phyloP scores from a whole-genome alignment of 805 yeast genomes.

The Candida takata region DNA sequence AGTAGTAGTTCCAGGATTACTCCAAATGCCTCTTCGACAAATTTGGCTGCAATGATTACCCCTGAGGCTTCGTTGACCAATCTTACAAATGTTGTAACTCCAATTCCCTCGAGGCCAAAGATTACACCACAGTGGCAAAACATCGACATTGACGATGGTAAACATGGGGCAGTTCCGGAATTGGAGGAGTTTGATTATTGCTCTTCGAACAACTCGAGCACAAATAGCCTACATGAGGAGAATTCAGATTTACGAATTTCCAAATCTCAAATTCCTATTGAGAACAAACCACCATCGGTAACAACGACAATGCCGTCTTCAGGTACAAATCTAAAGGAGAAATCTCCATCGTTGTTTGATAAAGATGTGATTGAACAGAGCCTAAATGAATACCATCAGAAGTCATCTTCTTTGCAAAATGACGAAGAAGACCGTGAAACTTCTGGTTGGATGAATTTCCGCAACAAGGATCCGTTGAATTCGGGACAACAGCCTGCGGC shows the following conservation, averaged over 20 bases:
- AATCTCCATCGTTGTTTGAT: conserved; percentile 14
- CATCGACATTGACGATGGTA: conserved; percentile 24
- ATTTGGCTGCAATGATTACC: conserved; percentile 4
- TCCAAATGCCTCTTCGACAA: conserved; percentile 3
- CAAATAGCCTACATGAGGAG: conserved; percentile 13
- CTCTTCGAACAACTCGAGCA: conserved; percentile 23
- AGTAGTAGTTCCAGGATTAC: too few species aligned
- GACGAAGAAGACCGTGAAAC: neutral
- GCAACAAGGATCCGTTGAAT: neutral
- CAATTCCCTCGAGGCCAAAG: conserved; percentile 3
- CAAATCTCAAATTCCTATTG: neutral
- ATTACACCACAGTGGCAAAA: conserved; percentile 16
- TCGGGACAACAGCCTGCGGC: too few species aligned
- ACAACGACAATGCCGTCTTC: conserved; percentile 1
- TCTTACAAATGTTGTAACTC: conserved; percentile 1
- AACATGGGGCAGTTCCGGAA: conserved; percentile 17
- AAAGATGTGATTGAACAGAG: conserved; percentile 20
- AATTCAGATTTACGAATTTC: neutral
- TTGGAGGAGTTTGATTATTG: conserved; percentile 12
- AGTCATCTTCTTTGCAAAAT: neutral
- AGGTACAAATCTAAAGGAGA: neutral
- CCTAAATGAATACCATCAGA: conserved; percentile 10
- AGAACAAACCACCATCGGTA: neutral
- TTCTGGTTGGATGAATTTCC: neutral
- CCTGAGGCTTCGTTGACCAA: conserved; percentile 1